Percentiles rank a stretch among this genome's conserved stretches.
Conservation (phyloP, 176 grass and related monocot genomes). For the Carex kokanica region DNA sequence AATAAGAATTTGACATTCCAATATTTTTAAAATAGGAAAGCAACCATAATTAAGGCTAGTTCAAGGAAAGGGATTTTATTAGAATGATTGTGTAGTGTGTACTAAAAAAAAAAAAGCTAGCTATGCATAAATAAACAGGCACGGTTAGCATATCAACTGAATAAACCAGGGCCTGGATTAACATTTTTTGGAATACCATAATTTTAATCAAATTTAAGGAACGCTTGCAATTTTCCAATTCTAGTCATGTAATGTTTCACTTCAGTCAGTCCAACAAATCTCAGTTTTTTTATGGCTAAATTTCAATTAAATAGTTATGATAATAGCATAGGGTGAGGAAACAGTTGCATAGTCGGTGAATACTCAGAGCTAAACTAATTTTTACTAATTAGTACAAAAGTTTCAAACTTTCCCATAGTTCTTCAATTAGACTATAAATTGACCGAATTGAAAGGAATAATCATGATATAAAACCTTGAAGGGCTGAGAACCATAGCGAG, state of each 20-base stretch:
- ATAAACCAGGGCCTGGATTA: background rate
- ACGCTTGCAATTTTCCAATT: background rate
- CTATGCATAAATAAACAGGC: background rate
- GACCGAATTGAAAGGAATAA: background rate
- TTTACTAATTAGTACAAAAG: background rate
- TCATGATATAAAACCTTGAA: slow-evolving; percentile 38
- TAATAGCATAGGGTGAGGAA: background rate
- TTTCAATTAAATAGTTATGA: background rate
- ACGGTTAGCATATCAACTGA: background rate
- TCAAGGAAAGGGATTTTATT: background rate
- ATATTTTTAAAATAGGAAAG: background rate
- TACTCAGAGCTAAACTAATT: background rate
- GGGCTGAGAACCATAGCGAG: slow-evolving; percentile 66
- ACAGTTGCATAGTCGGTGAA: background rate
- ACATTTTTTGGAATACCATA: background rate
- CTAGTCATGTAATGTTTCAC: background rate
- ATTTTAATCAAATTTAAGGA: background rate
- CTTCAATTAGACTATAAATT: background rate
- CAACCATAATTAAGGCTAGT: background rate
- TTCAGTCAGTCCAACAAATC: background rate
- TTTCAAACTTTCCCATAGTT: background rate
- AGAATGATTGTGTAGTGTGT: background rate
- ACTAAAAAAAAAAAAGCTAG: background rate
- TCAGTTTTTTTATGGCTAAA: background rate
- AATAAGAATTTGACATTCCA: background rate